A percentile compares a stretch with the other conserved stretches of the same genome.
These are phyloP conservation scores for Taxillus chinensis DNA, from an alignment of 164 flowering plant genomes.

Conservation along the genomic window DNA sequence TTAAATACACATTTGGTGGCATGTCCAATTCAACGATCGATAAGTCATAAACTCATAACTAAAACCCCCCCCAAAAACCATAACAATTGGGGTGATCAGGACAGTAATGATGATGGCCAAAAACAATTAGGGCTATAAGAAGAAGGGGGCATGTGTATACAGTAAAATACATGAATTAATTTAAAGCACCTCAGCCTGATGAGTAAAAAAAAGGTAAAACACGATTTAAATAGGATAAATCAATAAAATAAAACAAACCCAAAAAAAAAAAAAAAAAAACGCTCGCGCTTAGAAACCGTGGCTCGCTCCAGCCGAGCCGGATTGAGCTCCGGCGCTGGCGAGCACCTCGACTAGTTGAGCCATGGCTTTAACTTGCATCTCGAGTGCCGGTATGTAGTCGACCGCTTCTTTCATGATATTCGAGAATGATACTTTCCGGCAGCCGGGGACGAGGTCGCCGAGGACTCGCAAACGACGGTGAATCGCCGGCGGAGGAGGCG, in stretches of 20 bases:
- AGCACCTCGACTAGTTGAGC: conserved; percentile 34
- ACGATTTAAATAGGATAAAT: neutral
- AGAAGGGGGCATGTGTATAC: neutral
- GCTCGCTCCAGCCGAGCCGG: conserved; percentile 4
- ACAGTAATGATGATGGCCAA: neutral
- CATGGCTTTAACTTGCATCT: conserved; percentile 68
- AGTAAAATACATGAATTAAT: conserved; percentile 1
- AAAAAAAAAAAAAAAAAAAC: neutral
- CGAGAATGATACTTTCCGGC: conserved; percentile 35
- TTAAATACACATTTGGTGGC: neutral
- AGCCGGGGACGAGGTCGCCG: conserved; percentile 53
- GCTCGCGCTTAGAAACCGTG: neutral
- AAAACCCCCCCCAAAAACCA: neutral
- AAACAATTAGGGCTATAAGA: neutral
- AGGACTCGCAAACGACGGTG: conserved; percentile 24
- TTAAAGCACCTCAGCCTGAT: too few relatives aligned
- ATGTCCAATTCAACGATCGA: neutral
- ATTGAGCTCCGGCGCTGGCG: conserved; percentile 15
- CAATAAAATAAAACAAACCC: neutral
- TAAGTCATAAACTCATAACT: neutral
- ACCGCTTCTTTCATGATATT: conserved; percentile 47
- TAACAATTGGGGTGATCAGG: neutral
- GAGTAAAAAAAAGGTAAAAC: neutral
- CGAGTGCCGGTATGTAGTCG: conserved; percentile 53
- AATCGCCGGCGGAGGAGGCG: conserved; percentile 15